Base-by-base conservation (phyloP, 2,329 filamentous ascomycete species). In the Xylariaceae sp. region DNA sequence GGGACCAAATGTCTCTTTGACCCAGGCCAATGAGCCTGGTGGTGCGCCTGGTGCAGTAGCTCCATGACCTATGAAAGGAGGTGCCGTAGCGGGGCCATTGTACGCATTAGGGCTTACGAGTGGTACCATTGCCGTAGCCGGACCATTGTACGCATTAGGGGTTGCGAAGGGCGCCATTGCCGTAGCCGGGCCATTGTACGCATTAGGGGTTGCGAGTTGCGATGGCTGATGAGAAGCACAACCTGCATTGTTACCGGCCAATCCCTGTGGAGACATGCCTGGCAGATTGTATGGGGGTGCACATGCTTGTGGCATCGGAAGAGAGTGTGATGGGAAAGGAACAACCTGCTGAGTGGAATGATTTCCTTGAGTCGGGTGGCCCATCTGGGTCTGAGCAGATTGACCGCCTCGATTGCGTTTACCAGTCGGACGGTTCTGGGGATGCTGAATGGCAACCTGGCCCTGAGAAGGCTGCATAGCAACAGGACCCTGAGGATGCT, bases 1-100 rank as follows among this genome's bases (percentile, higher is more conserved):
- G 2, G 71, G 71, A 5, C 71, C 70, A 53, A 70, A 69, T 15
- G 58, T 53, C 35, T 58, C 67, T 60, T 69, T 67, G 23, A 63
- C 62, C 64, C 64, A 66, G 11, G 53, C 45, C 18, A 58, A 10
- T n/a, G 59, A 53, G 6, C 57, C 59, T 9, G 62, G 51, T 18
- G 15, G 23, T 35, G 56, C 23, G 23, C 23, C 37, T 44, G 50
- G 37, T 6, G 15, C 39, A 10, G 45, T 34, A 42, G 30, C 39
- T 49, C 15, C 55, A 6, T 23, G 34, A 34, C 54, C 42, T 48
- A 13, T 45, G 18, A 60, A 51, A 7, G 59, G 54, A 30, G 34
- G 8, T 15, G 44, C 34, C 9, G 30, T 10, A n/a, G 42, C 59
- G 6, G 52, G 8, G n/a, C 23, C 9, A 45, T 55, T 57, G 37